Evolutionary conservation across 352 stramenopile species (phyloP).

Genomic region (Phytophthora hibernalis): DNA sequence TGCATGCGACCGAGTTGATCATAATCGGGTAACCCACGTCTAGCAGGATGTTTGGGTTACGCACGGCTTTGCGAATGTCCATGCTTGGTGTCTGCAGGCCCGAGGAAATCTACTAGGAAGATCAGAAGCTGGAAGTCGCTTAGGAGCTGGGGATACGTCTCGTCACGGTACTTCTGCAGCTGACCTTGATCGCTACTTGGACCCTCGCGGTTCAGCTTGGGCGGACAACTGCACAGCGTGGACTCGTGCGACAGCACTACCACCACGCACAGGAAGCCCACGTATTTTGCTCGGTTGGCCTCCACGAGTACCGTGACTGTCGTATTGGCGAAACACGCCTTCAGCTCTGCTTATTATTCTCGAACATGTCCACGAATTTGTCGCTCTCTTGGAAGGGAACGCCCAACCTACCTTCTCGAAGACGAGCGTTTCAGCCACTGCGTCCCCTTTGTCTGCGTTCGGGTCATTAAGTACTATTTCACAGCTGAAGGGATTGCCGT

Average conservation of each 20-base stretch:
- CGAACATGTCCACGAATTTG: conserved; percentile 98
- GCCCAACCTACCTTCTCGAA: conserved; percentile 97
- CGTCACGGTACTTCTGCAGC: too few relatives aligned
- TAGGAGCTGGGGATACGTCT: too few relatives aligned
- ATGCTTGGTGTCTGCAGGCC: too few relatives aligned
- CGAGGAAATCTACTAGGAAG: too few relatives aligned
- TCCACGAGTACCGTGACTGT: conserved; percentile 98
- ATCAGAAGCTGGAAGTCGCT: too few relatives aligned
- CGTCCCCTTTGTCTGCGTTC: conserved; percentile 83
- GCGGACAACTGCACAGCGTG: too few relatives aligned
- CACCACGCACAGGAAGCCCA: conserved; percentile 97
- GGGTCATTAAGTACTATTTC: conserved; percentile 94
- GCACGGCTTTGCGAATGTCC: too few relatives aligned
- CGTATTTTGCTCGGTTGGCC: conserved; percentile 89
- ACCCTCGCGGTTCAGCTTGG: too few relatives aligned
- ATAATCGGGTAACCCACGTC: too few relatives aligned
- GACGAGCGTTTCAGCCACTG: conserved; percentile 88
- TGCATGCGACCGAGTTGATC: too few relatives aligned
- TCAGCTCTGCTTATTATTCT: conserved; percentile 91
- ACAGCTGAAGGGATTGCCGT: conserved; percentile 90
- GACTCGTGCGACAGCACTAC: conserved; percentile 95
- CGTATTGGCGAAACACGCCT: conserved; percentile 92
- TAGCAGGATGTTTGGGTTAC: too few relatives aligned
- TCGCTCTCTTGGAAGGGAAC: conserved; percentile 97
- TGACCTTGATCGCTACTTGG: too few relatives aligned